Base-by-base conservation (phyloP, 2,329 filamentous ascomycete species). In the Parastagonospora nodorum region DNA sequence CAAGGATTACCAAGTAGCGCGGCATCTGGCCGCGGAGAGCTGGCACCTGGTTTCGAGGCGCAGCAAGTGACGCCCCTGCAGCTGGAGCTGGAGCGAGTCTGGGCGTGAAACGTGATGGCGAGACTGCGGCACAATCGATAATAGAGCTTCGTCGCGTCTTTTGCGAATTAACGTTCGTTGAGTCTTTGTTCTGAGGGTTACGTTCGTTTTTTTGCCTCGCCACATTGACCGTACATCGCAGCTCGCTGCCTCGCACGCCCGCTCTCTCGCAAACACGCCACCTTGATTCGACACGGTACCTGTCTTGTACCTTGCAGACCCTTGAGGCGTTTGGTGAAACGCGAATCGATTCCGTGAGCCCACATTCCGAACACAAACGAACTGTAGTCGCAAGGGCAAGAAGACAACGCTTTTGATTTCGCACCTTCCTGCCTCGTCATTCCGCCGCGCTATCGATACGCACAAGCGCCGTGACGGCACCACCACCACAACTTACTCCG, bases 321-420 rank as follows among this genome's bases (percentile, higher is more conserved):
- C 45, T 30, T 41, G 41, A 19, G 28, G 67, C 66, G 66, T 68
- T 69, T 69, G 63, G 66, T 71, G 68, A 71, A 70, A 71, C 68
- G 58, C 54, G 57, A 62, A 66, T 50, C 61, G 66, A 58, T 27
- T 42, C 39, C 27, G 28, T n/a, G 19, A 32, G 40, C 29, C 40
- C 27, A 42, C 49, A 35, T 48, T 50, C 44, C 50, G 47, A 39
- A 16, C 19, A 27, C 37, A 11, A 39, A 39, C 11, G 27, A 19
- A 16, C 19, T 12, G 37, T 24, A 19, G 29, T 12, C 5, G 8
- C 5, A 29, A 42, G 27, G 24, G 39, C 15, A 19, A 14, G 9
- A 28, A 12, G 27, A 27, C 27, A 8, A 29, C 38, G 14, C 28
- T 24, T 15, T 16, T 10, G 14, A 19, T 12, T 15, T 42, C 28